Percentiles rank a stretch among this genome's conserved stretches.
Conservation (phyloP, 2,329 filamentous ascomycete species). For the Nemania diffusa region DNA sequence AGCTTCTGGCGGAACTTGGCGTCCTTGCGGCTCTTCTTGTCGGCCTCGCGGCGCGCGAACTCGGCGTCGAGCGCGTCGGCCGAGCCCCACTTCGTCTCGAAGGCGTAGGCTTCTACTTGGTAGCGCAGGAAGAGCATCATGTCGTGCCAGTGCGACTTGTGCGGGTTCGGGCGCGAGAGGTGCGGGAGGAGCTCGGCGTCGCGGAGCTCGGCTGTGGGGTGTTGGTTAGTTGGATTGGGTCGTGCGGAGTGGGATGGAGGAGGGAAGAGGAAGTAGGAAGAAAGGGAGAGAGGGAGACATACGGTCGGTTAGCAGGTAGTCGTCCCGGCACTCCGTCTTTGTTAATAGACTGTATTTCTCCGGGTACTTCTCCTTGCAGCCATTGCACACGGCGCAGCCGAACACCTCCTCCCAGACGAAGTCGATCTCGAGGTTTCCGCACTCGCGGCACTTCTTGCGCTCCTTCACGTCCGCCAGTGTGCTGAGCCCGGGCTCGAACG, state of each 20-base stretch:
- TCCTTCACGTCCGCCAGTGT: constrained; percentile 71
- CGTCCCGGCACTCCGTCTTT: constrained; percentile 95
- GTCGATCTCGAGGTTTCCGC: constrained; percentile 86
- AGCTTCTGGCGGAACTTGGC: constrained; percentile 92
- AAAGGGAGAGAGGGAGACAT: constrained; percentile 51
- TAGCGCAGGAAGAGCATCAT: constrained; percentile 98
- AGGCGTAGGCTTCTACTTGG: constrained; percentile 94
- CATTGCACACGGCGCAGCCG: constrained; percentile 76
- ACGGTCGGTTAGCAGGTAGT: constrained; percentile 95
- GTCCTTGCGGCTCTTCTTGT: constrained; percentile 88
- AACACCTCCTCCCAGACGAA: constrained; percentile 95
- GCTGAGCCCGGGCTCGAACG: constrained; percentile 90
- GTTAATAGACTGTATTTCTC: constrained; percentile 96
- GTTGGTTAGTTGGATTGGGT: not conserved
- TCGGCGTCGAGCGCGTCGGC: constrained; percentile 87
- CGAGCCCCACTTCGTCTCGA: constrained; percentile 89
- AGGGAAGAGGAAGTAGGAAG: not conserved
- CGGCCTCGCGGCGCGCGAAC: constrained; percentile 79
- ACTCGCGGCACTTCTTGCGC: constrained; percentile 84
- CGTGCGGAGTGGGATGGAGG: not conserved
- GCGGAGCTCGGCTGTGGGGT: constrained; percentile 79
- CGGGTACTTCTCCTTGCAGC: constrained; percentile 88
- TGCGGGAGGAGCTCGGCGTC: constrained; percentile 89
- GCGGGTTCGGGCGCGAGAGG: constrained; percentile 89
- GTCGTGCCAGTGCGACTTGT: constrained; percentile 95